Conservation (phyloP, 345 rosid species). For the Citrus sinensis region DVS_A1.0 CM039161.1:19233001-19233500, state of each 20-base stretch:
- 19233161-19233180: constrained; percentile 56
- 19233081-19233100: constrained; percentile 79
- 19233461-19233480: constrained; percentile 28
- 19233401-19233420: constrained; percentile 67
- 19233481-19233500: constrained; percentile 48
- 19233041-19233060: constrained; percentile 72
- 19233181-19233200: constrained; percentile 54
- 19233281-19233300: constrained; percentile 67
- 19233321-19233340: constrained; percentile 65
- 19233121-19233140: constrained; percentile 43
- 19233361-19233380: constrained; percentile 64
- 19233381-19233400: constrained; percentile 75
- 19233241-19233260: constrained; percentile 45
- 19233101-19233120: constrained; percentile 54
- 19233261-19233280: constrained; percentile 77
- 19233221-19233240: constrained; percentile 52
- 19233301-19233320: constrained; percentile 54
- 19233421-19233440: constrained; percentile 69
- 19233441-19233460: constrained; percentile 60
- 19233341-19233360: constrained; percentile 73
- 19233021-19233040: constrained; percentile 79
- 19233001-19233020: constrained; percentile 81
- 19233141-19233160: constrained; percentile 74
- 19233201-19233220: constrained; percentile 53
- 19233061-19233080: constrained; percentile 85